phyloP scores from a whole-genome alignment of 208 protist genomes.

The Trypanosoma grayi region DNA sequence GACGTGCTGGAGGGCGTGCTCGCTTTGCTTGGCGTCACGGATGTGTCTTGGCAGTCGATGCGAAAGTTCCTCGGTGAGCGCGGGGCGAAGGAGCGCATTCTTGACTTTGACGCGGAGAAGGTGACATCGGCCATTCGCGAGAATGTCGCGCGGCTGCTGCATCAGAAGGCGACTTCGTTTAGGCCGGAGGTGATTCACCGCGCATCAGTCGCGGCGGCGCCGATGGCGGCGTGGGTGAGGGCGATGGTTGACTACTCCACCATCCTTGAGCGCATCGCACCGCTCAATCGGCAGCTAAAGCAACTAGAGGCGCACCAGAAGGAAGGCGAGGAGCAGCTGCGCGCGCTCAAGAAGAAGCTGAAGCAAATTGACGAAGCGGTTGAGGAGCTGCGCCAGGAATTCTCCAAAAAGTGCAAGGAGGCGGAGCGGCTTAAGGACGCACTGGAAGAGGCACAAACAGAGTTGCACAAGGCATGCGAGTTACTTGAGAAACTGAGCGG shows the following conservation, averaged over 20 bases:
- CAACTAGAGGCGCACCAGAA: conserved; percentile 77
- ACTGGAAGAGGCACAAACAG: conserved; percentile 87
- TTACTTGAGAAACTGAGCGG: conserved; percentile 95
- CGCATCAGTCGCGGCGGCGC: conserved; percentile 92
- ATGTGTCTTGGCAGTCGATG: conserved; percentile 97
- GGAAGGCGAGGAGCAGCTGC: conserved; percentile 75
- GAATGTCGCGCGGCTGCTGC: conserved; percentile 85
- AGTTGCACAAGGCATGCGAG: conserved; percentile 87
- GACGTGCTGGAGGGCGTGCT: conserved; percentile 97
- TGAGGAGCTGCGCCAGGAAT: conserved; percentile 77
- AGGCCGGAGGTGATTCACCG: conserved; percentile 91
- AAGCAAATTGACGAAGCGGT: conserved; percentile 88
- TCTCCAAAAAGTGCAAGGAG: conserved; percentile 92
- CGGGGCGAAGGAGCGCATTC: conserved; percentile 94
- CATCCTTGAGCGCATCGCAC: conserved; percentile 92
- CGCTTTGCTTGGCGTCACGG: conserved; percentile 92
- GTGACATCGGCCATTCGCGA: conserved; percentile 81
- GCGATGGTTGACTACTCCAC: conserved; percentile 95
- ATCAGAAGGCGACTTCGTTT: conserved; percentile 89
- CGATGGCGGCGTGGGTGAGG: conserved; percentile 97
- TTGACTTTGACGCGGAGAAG: conserved; percentile 95
- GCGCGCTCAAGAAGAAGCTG: conserved; percentile 73
- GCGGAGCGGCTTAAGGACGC: conserved; percentile 86
- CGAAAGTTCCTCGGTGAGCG: conserved; percentile 93
- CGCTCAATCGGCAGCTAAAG: conserved; percentile 83